Conservation (phyloP, 495 filamentous ascomycete species). For the Aspergillus haitiensis region DNA sequence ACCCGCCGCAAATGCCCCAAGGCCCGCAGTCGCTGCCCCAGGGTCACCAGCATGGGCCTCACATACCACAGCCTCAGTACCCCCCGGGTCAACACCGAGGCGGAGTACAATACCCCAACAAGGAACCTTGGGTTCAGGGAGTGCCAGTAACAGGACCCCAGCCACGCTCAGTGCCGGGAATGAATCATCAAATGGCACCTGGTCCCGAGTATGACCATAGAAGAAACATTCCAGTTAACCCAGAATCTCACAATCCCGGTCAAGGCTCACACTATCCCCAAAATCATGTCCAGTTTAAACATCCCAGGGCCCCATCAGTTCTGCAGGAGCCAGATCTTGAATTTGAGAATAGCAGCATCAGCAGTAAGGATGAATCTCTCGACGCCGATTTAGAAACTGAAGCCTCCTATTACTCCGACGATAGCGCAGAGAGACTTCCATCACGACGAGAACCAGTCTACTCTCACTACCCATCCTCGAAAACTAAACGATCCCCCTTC, state of each 20-base stretch:
- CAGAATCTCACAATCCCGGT: neutral
- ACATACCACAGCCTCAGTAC: slow-evolving; percentile 3
- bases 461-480: slow-evolving; percentile 20
- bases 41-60: slow-evolving; percentile 15
- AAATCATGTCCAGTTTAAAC: no score
- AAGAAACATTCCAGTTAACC: slow-evolving; percentile 3
- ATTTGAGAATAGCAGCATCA: slow-evolving; percentile 15
- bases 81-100: slow-evolving; percentile 2
- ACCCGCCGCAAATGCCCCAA: slow-evolving; percentile 4
- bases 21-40: slow-evolving; percentile 7
- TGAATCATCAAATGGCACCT: slow-evolving; percentile 3
- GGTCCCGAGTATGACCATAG: neutral
- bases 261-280: no score
- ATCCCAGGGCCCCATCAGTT: no score
- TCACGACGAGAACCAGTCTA: slow-evolving; percentile 20
- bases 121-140: slow-evolving; percentile 13
- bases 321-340: slow-evolving; percentile 15
- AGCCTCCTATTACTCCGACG: slow-evolving; percentile 19
- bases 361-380: slow-evolving; percentile 21
- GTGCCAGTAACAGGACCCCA: slow-evolving; percentile 10
- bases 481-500: slow-evolving; percentile 8
- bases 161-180: neutral
- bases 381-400: slow-evolving; percentile 18
- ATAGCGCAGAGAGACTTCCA: slow-evolving; percentile 9
- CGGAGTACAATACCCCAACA: slow-evolving; percentile 1